Base-by-base conservation (phyloP, 306 rosid genomes). In the Urtica urens region DNA sequence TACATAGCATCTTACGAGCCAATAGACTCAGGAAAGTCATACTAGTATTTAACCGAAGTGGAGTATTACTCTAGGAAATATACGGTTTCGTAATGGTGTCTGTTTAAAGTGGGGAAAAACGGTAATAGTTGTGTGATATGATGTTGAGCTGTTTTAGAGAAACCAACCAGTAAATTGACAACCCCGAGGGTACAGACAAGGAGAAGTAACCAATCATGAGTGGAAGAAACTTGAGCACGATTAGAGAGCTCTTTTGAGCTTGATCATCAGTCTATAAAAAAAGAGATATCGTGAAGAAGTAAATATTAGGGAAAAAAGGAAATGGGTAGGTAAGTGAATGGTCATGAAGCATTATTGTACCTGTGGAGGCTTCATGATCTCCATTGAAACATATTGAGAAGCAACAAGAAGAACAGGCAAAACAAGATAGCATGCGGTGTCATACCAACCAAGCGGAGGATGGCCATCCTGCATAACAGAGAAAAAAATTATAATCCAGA, bases 171-270 rank as follows among this genome's bases (percentile, higher is more conserved):
- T 92, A 92, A 77, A 92, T 92, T 63, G 96, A 77, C 63, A 92
- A 70, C 55, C 99, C 99, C 3, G 99, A 92, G 16, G 99, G 99
- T 58, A 92, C 99, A 47, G 99, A 92, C 55, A 92, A 68, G 35
- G 96, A 75, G 86, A 92, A 92, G 72, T 92, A 92, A 64, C 99
- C 99, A 31, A 92, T 92, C 99, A 92, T 85, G 75, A 92, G 87
- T 0, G 99, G 99, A 49, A 92, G 96, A 79, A 92, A 92, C 93
- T 92, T 92, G 69, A 92, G 74, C 67, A 79, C 60, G 58, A 92
- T 85, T 59, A 85, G 96, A 39, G 85, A 62, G 66, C 77, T 92
- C 74, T 92, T 92, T 65, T 92, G 99, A 55, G 76, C 8, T 58
- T 95, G 94, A 73, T 92, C 96, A 55, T 82, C 70, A 42, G 99